Conservation (phyloP, 192 early-diverging fungal genomes). For the Linderina pennispora region DNA sequence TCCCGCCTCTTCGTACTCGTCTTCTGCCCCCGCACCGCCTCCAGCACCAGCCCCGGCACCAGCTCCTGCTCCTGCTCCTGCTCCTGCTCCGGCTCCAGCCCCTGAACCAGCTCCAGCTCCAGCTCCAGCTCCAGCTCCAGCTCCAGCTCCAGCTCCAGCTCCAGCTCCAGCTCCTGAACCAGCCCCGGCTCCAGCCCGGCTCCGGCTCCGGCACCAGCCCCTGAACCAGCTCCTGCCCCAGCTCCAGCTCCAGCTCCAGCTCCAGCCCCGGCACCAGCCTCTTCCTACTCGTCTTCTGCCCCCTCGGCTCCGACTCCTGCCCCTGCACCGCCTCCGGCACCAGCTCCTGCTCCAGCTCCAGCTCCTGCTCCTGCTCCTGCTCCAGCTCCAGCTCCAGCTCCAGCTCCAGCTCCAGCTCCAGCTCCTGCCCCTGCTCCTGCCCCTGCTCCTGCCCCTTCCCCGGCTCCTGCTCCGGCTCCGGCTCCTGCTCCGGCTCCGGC, state of each 20-base stretch:
- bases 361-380: neutral
- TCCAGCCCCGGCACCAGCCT: neutral
- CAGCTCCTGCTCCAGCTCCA: neutral
- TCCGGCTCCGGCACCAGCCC: constrained; percentile 2
- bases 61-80: neutral
- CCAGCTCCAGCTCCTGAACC: neutral
- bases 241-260: neutral
- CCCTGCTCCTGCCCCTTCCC: no score
- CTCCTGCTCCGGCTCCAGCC: neutral
- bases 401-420: neutral
- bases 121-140: neutral
- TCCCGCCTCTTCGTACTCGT: no score
- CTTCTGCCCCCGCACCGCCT: neutral
- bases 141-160: neutral
- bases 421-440: neutral
- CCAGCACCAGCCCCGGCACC: neutral
- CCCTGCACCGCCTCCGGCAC: neutral
- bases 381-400: neutral
- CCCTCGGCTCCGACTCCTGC: constrained; percentile 4
- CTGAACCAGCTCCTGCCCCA: neutral
- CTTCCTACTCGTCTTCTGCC: neutral
- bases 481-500: no score
- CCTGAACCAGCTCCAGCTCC: neutral
- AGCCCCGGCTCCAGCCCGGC: neutral
- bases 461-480: no score